Evolutionary conservation across 345 rosid species (phyloP).

Genomic region (Syzygium grande): DNA sequence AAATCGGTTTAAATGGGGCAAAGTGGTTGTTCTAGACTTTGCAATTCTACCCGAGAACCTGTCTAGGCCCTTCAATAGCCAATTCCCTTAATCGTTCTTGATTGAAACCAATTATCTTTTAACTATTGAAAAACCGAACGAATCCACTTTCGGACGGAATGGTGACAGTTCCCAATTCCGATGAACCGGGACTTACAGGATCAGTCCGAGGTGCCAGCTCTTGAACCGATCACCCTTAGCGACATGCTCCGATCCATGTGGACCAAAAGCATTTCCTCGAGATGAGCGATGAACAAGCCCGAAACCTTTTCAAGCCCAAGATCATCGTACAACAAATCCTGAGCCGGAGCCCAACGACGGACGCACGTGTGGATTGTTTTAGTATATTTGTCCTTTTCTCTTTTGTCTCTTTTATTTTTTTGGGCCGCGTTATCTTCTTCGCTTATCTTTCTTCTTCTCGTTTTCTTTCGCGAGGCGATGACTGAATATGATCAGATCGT

Average conservation of each 20-base stretch:
- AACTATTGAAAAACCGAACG: not conserved
- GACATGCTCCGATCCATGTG: not conserved
- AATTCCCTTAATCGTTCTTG: not conserved
- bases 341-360: not conserved
- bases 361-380: not conserved
- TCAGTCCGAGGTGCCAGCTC: not conserved
- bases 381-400: not conserved
- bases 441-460: not conserved
- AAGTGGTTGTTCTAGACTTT: not conserved
- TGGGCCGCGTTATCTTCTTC: not conserved
- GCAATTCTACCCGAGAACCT: fast-evolving
- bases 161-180: not conserved
- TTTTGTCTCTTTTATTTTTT: not conserved
- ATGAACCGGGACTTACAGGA: not conserved
- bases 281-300: not conserved
- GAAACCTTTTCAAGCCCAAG: not conserved
- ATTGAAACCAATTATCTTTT: not conserved
- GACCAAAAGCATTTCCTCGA: not conserved
- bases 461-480: not conserved
- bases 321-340: not conserved
- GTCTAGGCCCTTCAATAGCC: fast-evolving
- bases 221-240: not conserved
- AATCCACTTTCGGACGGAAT: not conserved
- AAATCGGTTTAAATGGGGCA: not conserved
- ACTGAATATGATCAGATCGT: not conserved